These are phyloP conservation scores for Tephrocybe sp. DNA, from an alignment of 768 basidiomycete genomes.

Conservation along the genomic window DNA sequence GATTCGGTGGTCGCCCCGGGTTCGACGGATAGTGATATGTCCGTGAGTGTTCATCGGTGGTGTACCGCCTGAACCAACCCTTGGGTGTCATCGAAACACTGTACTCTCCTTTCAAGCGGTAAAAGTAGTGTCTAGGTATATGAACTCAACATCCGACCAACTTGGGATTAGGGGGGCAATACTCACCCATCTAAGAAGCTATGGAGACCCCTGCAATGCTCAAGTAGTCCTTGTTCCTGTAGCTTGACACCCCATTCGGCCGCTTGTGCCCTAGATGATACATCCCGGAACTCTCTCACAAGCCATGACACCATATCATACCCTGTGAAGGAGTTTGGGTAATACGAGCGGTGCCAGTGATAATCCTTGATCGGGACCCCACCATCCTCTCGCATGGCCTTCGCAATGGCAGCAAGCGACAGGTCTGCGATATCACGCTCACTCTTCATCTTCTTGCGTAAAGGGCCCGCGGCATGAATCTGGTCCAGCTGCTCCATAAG, in stretches of 20 bases:
- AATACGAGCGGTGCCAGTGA: conserved; percentile 75
- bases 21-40: conserved; percentile 35
- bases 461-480: conserved; percentile 71
- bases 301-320: conserved; percentile 91
- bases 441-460: conserved; percentile 80
- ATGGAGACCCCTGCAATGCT: conserved; percentile 78
- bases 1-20: conserved; percentile 31
- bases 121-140: conserved; percentile 76
- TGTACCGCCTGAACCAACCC: conserved; percentile 68
- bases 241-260: conserved; percentile 77
- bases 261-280: conserved; percentile 79
- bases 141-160: conserved; percentile 4
- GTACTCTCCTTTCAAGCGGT: conserved; percentile 78
- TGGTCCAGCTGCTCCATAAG: conserved; percentile 81
- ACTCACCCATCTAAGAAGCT: conserved; percentile 86
- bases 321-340: conserved; percentile 85
- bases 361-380: conserved; percentile 83
- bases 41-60: conserved; percentile 40
- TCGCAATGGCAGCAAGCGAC: conserved; percentile 63
- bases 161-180: background rate
- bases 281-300: conserved; percentile 87
- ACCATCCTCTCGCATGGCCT: conserved; percentile 84
- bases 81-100: conserved; percentile 67
- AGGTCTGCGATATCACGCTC: conserved; percentile 71
- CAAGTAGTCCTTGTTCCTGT: conserved; percentile 80